phyloP scores from a whole-genome alignment of 768 basidiomycete species.

The Suillus alpinus region DNA sequence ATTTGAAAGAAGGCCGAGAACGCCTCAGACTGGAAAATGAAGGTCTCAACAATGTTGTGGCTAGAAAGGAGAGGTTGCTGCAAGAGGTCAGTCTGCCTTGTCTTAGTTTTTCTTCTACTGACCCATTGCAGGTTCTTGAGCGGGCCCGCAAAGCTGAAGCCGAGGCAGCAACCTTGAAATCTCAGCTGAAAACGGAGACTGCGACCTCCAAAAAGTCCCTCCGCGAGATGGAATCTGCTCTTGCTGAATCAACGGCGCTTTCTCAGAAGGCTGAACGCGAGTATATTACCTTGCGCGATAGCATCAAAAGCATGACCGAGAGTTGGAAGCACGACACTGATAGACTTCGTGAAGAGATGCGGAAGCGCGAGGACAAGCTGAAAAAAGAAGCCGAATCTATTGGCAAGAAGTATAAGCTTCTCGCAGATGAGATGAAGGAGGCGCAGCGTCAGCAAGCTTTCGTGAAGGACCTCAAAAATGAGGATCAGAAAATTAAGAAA shows the following conservation, averaged over 20 bases:
- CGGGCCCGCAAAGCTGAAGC: conserved; percentile 85
- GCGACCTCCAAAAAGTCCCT: conserved; percentile 69
- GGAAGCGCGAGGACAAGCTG: conserved; percentile 66
- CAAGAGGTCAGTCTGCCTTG: conserved; percentile 61
- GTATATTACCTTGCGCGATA: conserved; percentile 75
- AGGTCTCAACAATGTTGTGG: conserved; percentile 82
- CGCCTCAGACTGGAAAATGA: conserved; percentile 82
- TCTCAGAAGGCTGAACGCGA: conserved; percentile 83
- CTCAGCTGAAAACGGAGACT: conserved; percentile 72
- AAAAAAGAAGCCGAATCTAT: conserved; percentile 64
- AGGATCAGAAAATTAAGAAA: conserved; percentile 46
- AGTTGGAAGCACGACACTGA: conserved; percentile 76
- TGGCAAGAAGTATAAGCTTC: conserved; percentile 64
- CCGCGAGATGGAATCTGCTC: conserved; percentile 75
- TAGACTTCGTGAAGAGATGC: conserved; percentile 70
- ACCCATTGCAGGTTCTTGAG: conserved; percentile 57
- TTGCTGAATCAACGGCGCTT: conserved; percentile 71
- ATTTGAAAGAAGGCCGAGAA: conserved; percentile 85
- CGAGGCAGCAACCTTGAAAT: conserved; percentile 64
- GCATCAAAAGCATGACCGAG: conserved; percentile 68
- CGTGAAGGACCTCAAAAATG: conserved; percentile 48
- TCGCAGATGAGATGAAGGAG: conserved; percentile 61
- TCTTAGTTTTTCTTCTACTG: neutral
- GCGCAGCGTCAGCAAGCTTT: conserved; percentile 44
- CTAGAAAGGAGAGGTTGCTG: conserved; percentile 80